phyloP scores from a whole-genome alignment of 1,284 basidiomycete species.

The Leccinum huronense region DNA sequence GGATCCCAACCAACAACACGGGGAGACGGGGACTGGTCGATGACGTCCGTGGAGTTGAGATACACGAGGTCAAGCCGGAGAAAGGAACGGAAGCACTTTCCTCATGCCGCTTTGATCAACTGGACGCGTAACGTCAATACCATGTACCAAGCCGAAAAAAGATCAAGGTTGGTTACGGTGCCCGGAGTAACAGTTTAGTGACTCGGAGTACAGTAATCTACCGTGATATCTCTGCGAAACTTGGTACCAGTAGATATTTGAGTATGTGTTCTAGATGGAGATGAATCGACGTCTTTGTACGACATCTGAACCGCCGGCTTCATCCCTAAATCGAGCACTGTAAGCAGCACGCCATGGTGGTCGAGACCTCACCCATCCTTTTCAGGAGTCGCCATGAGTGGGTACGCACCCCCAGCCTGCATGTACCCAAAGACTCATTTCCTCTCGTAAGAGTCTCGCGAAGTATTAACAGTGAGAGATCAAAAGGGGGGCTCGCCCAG shows the following conservation, averaged over 20 bases:
- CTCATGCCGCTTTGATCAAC: not conserved
- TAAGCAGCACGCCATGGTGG: not conserved
- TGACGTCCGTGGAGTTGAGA: not conserved
- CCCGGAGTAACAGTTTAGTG: not conserved
- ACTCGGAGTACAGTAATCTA: not conserved
- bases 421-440: not conserved
- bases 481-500: not conserved
- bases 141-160: not conserved
- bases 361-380: not conserved
- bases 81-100: not conserved
- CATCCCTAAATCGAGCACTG: not conserved
- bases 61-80: not conserved
- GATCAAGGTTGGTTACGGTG: not conserved
- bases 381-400: not conserved
- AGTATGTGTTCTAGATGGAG: not conserved
- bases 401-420: not conserved
- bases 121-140: not conserved
- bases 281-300: not conserved
- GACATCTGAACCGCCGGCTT: not conserved
- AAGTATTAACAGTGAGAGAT: not conserved
- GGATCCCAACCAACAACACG: too few species aligned
- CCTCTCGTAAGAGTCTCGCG: not conserved
- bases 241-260: not conserved
- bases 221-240: not conserved
- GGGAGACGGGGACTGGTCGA: not conserved